A percentile compares a stretch with the other conserved stretches of the same genome.
phyloP scores from a whole-genome alignment of 2,329 filamentous ascomycete genomes.

The Ploettnerulaceae sp. region DNA sequence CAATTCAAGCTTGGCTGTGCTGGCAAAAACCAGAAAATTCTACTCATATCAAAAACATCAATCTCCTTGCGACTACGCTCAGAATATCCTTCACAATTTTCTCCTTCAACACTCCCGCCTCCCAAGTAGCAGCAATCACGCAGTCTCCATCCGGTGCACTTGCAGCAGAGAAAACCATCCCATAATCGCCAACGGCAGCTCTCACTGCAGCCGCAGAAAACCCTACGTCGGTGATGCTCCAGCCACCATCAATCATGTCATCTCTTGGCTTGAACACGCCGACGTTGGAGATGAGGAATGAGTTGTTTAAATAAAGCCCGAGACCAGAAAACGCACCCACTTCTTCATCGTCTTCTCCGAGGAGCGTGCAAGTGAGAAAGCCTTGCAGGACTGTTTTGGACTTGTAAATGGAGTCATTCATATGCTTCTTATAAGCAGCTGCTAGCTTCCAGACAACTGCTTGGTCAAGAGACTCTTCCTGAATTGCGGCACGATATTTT shows the following conservation, averaged over 20 bases:
- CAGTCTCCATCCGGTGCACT: constrained; percentile 15
- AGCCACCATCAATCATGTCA: constrained; percentile 10
- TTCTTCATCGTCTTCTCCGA: constrained; percentile 20
- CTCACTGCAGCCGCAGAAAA: constrained; percentile 17
- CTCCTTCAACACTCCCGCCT: constrained; percentile 17
- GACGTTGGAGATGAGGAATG: constrained; percentile 17
- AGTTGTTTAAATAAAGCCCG: constrained; percentile 15
- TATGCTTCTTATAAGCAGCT: constrained; percentile 11
- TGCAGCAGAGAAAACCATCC: constrained; percentile 13
- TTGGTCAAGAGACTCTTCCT: neutral
- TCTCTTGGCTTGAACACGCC: constrained; percentile 14
- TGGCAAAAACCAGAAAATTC: neutral
- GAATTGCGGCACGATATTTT: constrained; percentile 10
- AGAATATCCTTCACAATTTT: constrained; percentile 15
- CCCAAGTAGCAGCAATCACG: constrained; percentile 14
- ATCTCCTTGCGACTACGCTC: constrained; percentile 2
- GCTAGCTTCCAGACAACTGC: constrained; percentile 14
- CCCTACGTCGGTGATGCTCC: constrained; percentile 11
- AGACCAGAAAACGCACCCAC: constrained; percentile 10
- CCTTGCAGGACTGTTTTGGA: constrained; percentile 9
- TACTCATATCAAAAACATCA: constrained; percentile 8
- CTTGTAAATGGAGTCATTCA: constrained; percentile 11
- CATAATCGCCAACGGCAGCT: constrained; percentile 13
- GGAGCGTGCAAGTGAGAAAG: constrained; percentile 9
- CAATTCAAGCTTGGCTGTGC: neutral